Conservation (phyloP, 1,139 yeast genomes). For the Zygoascus hellenicus region DNA sequence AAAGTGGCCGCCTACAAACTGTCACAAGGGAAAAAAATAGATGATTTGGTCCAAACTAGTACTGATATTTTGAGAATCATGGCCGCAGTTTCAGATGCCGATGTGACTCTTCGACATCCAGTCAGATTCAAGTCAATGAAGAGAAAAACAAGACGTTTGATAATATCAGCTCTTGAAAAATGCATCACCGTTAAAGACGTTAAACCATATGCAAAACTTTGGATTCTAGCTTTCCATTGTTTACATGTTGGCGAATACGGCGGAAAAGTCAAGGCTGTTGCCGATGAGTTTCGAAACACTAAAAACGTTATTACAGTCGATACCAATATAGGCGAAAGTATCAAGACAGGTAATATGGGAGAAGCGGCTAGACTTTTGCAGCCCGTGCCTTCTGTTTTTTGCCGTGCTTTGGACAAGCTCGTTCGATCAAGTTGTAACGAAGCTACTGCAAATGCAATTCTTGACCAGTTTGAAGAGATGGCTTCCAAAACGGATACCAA, state of each 20-base stretch:
- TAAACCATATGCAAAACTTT: conserved; percentile 6
- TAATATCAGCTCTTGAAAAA: conserved; percentile 9
- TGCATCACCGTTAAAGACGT: conserved; percentile 10
- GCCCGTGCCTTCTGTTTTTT: conserved; percentile 11
- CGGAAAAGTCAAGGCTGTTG: conserved; percentile 9
- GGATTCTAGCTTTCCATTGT: conserved; percentile 13
- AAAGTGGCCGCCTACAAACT: conserved; percentile 8
- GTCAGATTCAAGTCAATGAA: conserved; percentile 11
- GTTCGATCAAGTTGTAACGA: conserved; percentile 10
- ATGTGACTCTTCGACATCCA: conserved; percentile 8
- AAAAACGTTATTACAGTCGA: conserved; percentile 4
- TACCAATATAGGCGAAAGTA: conserved; percentile 9
- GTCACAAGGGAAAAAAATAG: conserved; percentile 1
- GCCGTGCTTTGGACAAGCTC: conserved; percentile 11
- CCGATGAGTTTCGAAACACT: conserved; percentile 6
- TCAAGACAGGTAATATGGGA: conserved; percentile 4
- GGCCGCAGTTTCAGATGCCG: conserved; percentile 10
- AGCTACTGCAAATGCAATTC: background rate
- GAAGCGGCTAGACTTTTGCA: conserved; percentile 5
- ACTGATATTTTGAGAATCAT: conserved; percentile 12
- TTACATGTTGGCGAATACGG: conserved; percentile 14
- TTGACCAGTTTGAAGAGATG: conserved; percentile 6
- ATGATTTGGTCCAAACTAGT: conserved; percentile 3
- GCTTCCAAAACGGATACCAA: conserved; percentile 6
- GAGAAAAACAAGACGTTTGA: conserved; percentile 9